phyloP scores from a whole-genome alignment of 139 green algal species.

The Chlorella sp. region DNA sequence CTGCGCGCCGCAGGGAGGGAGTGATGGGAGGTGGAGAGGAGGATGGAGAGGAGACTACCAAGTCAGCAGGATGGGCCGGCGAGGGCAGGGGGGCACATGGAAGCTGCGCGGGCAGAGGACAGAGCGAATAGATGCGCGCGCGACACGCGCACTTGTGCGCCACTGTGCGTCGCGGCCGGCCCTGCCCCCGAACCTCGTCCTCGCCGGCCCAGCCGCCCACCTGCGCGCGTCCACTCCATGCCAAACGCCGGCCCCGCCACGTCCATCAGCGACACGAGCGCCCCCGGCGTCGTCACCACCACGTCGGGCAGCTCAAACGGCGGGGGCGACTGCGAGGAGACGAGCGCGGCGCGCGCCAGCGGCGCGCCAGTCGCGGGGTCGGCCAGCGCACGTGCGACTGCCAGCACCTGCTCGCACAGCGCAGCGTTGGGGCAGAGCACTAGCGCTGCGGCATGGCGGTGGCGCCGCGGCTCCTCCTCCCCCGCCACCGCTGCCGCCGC shows the following conservation, averaged over 20 bases:
- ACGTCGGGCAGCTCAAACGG: slow-evolving; percentile 66
- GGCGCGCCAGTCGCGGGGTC: slow-evolving; percentile 27
- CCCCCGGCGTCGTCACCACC: slow-evolving; percentile 75
- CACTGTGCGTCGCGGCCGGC: no score
- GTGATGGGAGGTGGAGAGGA: neutral
- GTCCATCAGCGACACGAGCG: slow-evolving; percentile 55
- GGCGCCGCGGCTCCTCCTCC: neutral
- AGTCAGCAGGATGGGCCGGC: no score
- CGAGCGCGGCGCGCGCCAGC: slow-evolving; percentile 44
- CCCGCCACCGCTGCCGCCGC: neutral
- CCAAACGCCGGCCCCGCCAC: slow-evolving; percentile 51
- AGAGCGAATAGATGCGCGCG: no score
- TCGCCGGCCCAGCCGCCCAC: neutral
- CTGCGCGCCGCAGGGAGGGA: neutral
- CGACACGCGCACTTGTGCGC: no score
- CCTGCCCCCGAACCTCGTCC: no score
- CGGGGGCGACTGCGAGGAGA: slow-evolving; percentile 60
- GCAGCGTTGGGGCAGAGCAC: slow-evolving; percentile 89
- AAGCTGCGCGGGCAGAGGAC: neutral
- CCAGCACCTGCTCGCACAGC: slow-evolving; percentile 76
- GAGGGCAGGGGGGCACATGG: neutral
- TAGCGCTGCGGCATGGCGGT: slow-evolving; percentile 40
- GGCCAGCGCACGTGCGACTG: slow-evolving; percentile 32
- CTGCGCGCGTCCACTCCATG: slow-evolving; percentile 66
- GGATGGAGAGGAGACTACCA: neutral